Base-by-base conservation (phyloP, 73 alveolate species). In the Uronychia binucleata region DNA sequence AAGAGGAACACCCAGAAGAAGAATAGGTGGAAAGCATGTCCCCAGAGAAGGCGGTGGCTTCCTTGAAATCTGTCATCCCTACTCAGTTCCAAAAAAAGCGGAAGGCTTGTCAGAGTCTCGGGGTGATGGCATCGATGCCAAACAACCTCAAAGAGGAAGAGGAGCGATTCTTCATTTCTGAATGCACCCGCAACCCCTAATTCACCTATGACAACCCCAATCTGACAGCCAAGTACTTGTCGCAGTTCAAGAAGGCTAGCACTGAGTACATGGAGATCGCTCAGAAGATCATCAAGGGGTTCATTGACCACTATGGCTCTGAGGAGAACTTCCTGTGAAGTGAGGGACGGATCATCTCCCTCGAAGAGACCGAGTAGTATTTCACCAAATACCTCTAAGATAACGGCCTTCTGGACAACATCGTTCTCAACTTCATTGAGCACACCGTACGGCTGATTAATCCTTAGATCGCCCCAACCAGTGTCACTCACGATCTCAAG, bases 321-420 rank as follows among this genome's bases (percentile, higher is more conserved):
- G 96, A 93, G 74, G 34, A 84, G 46, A 84, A 90, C 30, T 93
- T 88, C 77, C 81, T 91, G 5, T 86, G 77, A 58, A 60, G 88
- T 26, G 98, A 95, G 27, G 98, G 98, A 57, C 92, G 96, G 34
- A 82, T 82, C 58, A 77, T 95, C 26, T 46, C 92, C 29, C 86
- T 85, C 14, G 96, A 91, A n/a, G 89, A 94, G 35, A 95, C 98
- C 11, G 92, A 90, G 57, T 28, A 76, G 33, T 75, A 35, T n/a
- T 90, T 95, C 78, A 79, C 78, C n/a, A 85, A 93, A 28, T 95
- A 95, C 75, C 58, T 95, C 25, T 76, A 90, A 74, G 94, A 86
- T 30, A 75, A 83, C 34, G 90, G 87, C 78, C 78, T 31, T n/a
- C 78, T 31, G 19, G 78, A 67, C 19, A 67, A 28, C 5, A 67